Base-by-base conservation (phyloP, 371 early-diverging fungal genomes). In the Zopfochytrium polystomum region DNA sequence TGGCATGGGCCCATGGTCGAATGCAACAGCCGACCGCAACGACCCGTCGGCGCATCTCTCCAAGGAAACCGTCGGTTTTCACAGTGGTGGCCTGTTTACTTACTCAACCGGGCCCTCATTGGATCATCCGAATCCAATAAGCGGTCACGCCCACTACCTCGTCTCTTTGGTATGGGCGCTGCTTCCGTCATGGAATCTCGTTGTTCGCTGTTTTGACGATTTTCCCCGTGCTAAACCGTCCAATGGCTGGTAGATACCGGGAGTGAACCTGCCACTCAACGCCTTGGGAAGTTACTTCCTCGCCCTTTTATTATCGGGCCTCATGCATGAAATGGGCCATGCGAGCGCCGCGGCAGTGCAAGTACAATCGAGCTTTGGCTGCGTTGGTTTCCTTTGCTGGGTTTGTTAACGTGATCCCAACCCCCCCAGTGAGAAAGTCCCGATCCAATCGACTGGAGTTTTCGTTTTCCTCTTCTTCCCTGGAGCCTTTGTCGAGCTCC, bases 401-500 rank as follows among this genome's bases (percentile, higher is more conserved):
- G 15, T 1, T 43, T 43, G 43, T 43, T 43, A 20, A 13, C 48
- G 48, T 48, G 25, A 20, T 25, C 20, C 49, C 15, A 42, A 49
- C 1, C 15, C 49, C 15, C 20, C 4, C 34, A 87, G 86, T 45
- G 83, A 88, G 54, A 69, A 72, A 2, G 78, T 88, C 4, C 81
- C 80, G 3, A 79, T 90, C 32, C 81, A 79, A 46, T 77, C 78
- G 9, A 69, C 83, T n/a, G 92, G 92, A 29, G 66, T 89, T 60
- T 87, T 90, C 68, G 52, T 92, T 34, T 68, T 80, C 57, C 81
- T 87, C 50, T 65, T 90, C 22, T 92, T 87, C 64, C 92, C 92
- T 0, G 92, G 92, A 35, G 92, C 92, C 4, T 92, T 90, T 80
- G 92, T 92, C 52, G 86, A 88, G 66, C 72, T 92, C 45, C 73